A percentile compares a stretch with the other conserved stretches of the same genome.
Evolutionary conservation across 2,329 filamentous ascomycete genomes (phyloP).

Genomic region (Hysterium pulicare): DNA sequence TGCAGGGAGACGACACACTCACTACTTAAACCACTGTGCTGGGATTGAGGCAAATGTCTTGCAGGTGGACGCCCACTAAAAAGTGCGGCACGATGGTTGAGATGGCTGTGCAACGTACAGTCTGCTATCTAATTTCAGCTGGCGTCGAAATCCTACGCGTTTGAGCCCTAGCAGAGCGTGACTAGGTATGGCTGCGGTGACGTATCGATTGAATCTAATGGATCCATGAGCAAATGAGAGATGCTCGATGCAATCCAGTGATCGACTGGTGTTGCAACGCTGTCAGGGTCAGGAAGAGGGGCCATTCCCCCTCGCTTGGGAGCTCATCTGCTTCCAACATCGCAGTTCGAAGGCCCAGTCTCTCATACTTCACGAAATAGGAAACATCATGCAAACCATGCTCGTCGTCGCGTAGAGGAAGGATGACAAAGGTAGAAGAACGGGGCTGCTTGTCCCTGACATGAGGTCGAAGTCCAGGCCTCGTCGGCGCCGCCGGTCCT

Average conservation of each 20-base stretch:
- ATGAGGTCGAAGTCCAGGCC: neutral
- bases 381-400: no score
- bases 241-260: no score
- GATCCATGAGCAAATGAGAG: no score
- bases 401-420: no score
- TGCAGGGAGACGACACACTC: neutral
- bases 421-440: neutral
- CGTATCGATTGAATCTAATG: neutral
- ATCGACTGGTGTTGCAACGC: no score
- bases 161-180: neutral
- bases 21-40: neutral
- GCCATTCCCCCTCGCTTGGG: neutral
- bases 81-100: neutral
- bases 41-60: constrained; percentile 2
- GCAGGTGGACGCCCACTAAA: constrained; percentile 2
- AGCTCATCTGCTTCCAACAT: no score
- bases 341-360: no score
- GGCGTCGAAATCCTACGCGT: neutral
- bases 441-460: neutral
- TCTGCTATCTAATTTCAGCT: neutral
- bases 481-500: constrained; percentile 6
- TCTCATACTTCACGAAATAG: no score
- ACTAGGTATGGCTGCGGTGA: constrained; percentile 2
- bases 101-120: neutral
- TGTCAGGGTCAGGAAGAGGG: no score